Base-by-base conservation (phyloP, 2,329 filamentous ascomycete species). In the Beauveria sp. region DNA sequence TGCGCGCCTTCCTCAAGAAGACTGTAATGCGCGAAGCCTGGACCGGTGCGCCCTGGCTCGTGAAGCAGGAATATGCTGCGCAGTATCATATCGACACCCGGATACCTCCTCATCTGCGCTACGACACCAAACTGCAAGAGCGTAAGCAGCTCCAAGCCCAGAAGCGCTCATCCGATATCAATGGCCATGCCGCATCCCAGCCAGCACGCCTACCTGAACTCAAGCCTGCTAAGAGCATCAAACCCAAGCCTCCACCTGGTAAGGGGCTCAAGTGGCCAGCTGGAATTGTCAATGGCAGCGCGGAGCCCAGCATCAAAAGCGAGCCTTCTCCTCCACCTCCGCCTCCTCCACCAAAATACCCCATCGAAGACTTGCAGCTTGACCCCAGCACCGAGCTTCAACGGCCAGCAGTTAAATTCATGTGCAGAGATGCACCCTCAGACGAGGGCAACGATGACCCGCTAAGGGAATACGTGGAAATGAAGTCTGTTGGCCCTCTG, bases 21-120 rank as follows among this genome's bases (percentile, higher is more conserved):
- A 94, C 92, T 0, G 89, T 97, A n/a, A 89, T 87, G 2, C 81
- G 93, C 63, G 94, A 97, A 70, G 85, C 91, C 4, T 97, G 92
- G 91, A 93, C 87, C 63, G 93, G 93, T n/a, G 94, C 94, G 0
- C 93, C 94, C 0, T 99, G 94, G 94, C 78, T 96, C 60, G 93
- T 97, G 20, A 97, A 96, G 75, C 83, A 89, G 41, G 87, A 91
- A 59, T 86, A 96, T 62, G 94, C 94, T 1, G 84, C 85, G 51
- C 83, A 87, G 64, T 96, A 94, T 73, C 87, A 91, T 64, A 94
- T 99, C 64, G 88, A 91, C 63, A 92, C 86, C n/a, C 86, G 91
- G 58, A 85, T 97, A 14, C 94, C 94, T 7, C 83, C 86, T 56
- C 88, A 96, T 69, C 79, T 96, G 18, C 87, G 88, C 58, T 88